Conservation (phyloP, 192 early-diverging fungal genomes). For the Gonapodya prolifera region DNA sequence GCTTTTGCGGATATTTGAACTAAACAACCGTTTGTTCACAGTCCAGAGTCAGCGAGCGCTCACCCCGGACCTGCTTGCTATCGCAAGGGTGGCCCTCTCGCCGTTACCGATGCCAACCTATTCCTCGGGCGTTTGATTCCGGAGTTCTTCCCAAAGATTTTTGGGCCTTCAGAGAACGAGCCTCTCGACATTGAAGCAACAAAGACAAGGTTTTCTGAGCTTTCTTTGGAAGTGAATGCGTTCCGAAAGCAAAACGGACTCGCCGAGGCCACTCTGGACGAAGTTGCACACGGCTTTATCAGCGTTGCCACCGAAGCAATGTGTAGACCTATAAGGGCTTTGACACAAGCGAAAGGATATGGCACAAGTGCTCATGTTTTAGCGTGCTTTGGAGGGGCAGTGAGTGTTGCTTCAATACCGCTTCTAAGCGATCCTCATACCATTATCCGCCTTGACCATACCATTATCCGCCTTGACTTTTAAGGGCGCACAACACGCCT, state of each 20-base stretch:
- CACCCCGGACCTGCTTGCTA: constrained; percentile 96
- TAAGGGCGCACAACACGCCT: constrained; percentile 85
- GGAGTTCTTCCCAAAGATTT: constrained; percentile 86
- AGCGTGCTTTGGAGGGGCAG: constrained; percentile 89
- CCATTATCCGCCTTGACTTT: no score
- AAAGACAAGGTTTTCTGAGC: constrained; percentile 39
- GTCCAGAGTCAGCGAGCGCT: constrained; percentile 71
- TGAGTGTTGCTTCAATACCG: constrained; percentile 4
- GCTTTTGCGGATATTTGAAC: not conserved
- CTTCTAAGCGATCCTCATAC: not conserved
- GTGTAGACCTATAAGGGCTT: constrained; percentile 83
- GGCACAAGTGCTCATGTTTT: constrained; percentile 71
- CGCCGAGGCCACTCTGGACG: constrained; percentile 53
- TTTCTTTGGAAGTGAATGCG: constrained; percentile 54
- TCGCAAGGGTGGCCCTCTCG: constrained; percentile 78
- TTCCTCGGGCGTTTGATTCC: constrained; percentile 76
- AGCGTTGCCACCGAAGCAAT: constrained; percentile 94
- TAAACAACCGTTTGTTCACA: constrained; percentile 29
- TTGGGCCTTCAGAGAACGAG: constrained; percentile 74
- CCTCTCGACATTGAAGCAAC: constrained; percentile 61
- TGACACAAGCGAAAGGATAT: constrained; percentile 88
- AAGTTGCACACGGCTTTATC: constrained; percentile 87
- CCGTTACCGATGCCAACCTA: constrained; percentile 92
- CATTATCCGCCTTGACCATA: no score
- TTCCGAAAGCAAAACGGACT: constrained; percentile 4